Evolutionary conservation across 1,284 basidiomycete genomes (phyloP), one percentile per base, ranked within the genome.

Genomic region (Moesziomyces parantarcticus): DNA sequence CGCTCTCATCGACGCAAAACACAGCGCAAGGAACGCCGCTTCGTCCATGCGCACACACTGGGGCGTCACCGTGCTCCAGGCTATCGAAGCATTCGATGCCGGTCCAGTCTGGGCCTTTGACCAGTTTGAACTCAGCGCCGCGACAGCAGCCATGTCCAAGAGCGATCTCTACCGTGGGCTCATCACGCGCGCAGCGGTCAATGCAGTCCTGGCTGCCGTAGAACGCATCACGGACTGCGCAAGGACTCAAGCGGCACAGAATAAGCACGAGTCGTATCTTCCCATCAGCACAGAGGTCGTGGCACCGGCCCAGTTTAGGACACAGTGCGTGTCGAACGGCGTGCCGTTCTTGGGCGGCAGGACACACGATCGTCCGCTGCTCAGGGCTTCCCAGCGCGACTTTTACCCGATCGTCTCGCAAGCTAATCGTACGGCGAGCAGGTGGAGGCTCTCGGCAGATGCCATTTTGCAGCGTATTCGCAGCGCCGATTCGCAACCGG

Each of bases 51-150:
- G 63, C 52, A 84, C 46, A 4, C 85, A 86, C 71, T 86, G 86
- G 85, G 86, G 85, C 2, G 78, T 84, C 16, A 86, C 85, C 13
- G 85, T 86, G 23, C 83, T 86, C 29, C 86, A 86, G 62, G 85
- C 85, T 7, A 84, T 84, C 58, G 84, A 85, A 57, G 77, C 85
- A 20, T 80, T 87, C 42, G 86, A 86, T 75, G 85, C 83, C 0
- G 86, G 86, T 5, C 85, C 85, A 1, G 83, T 86, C 16, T 86
- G 86, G 86, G 86, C 86, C 3, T 87, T 85, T 73, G 85, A 86
- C 52, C 85, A 85, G 66, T 86, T 86, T 65, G 74, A 79, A 14
- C 72, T 86, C 2, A 49, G 47, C 11, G 46, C 21, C 2, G 44
- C 39, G 13, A 66, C 75, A 5, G 69, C 81, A 9, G 58, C 54